phyloP scores from a whole-genome alignment of 2,329 filamentous ascomycete genomes.

The Aspergillus quadricinctus region DNA sequence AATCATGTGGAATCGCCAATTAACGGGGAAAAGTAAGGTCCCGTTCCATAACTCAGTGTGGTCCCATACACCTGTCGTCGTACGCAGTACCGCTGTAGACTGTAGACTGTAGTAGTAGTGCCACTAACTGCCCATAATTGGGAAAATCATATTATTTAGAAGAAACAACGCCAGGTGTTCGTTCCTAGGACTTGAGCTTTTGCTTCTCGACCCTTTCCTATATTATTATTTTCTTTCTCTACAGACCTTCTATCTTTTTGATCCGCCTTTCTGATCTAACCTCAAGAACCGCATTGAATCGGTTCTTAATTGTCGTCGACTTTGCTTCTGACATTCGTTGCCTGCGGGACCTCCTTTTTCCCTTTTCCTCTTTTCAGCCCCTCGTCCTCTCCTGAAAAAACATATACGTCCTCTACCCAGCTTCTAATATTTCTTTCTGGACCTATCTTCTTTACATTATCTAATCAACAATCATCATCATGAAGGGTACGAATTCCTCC shows the following conservation, averaged over 20 bases:
- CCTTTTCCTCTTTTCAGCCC: neutral
- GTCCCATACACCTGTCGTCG: constrained; percentile 9
- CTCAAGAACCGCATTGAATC: neutral
- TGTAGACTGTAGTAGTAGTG: neutral
- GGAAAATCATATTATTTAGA: neutral
- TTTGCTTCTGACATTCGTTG: constrained; percentile 2
- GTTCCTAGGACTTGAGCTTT: constrained; percentile 9
- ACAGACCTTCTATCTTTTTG: neutral
- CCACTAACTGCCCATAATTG: neutral
- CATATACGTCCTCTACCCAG: constrained; percentile 1
- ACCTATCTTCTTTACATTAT: neutral
- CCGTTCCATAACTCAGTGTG: constrained; percentile 13
- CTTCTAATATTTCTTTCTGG: neutral
- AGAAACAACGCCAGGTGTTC: constrained; percentile 23
- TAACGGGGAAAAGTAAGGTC: neutral
- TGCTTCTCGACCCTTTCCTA: constrained; percentile 5
- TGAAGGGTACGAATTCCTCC: constrained; percentile 41
- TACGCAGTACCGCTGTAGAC: too few relatives aligned
- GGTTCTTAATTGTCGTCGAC: neutral
- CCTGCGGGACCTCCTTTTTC: neutral
- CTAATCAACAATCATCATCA: constrained; percentile 21
- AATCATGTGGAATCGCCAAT: neutral
- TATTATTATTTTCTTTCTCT: neutral
- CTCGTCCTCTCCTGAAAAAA: neutral
- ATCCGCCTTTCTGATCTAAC: neutral